A percentile compares a stretch with the other conserved stretches of the same genome.
Conservation (phyloP, 208 protist genomes). For the Trypanosoma lewisi region DNA sequence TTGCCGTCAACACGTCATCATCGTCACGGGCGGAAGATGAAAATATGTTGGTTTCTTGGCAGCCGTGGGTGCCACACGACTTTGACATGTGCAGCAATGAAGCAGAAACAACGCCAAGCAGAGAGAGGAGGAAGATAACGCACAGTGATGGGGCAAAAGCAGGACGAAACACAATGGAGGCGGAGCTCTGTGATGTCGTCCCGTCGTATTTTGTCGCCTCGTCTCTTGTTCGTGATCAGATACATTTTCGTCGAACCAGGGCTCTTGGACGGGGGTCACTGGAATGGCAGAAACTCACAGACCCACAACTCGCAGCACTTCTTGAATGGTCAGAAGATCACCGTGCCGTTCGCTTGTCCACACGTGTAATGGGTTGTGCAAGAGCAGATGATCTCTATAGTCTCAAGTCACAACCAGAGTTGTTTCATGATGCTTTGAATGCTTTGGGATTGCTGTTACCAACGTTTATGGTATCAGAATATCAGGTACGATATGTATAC, state of each 20-base stretch:
- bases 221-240: conserved; percentile 7
- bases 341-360: conserved; percentile 13
- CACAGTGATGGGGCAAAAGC: no score
- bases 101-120: neutral
- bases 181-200: conserved; percentile 17
- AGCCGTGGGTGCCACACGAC: conserved; percentile 19
- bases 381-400: conserved; percentile 13
- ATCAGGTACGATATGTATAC: conserved; percentile 10
- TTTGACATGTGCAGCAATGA: neutral
- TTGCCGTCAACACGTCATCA: conserved; percentile 5
- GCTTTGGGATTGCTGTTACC: conserved; percentile 20
- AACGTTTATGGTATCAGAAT: conserved; percentile 16
- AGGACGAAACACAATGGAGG: neutral
- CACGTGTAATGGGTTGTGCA: neutral
- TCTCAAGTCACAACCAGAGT: conserved; percentile 5
- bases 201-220: conserved; percentile 25
- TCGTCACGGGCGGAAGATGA: neutral
- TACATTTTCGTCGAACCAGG: neutral
- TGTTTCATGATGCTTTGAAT: conserved; percentile 20
- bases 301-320: conserved; percentile 11
- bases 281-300: conserved; percentile 20
- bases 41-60: conserved; percentile 15
- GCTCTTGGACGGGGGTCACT: neutral
- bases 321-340: conserved; percentile 22
- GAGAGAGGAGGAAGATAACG: neutral